These are phyloP conservation scores for Camellia granthamiana DNA, from an alignment of 148 eudicot genomes.

Conservation along the genomic window DNA sequence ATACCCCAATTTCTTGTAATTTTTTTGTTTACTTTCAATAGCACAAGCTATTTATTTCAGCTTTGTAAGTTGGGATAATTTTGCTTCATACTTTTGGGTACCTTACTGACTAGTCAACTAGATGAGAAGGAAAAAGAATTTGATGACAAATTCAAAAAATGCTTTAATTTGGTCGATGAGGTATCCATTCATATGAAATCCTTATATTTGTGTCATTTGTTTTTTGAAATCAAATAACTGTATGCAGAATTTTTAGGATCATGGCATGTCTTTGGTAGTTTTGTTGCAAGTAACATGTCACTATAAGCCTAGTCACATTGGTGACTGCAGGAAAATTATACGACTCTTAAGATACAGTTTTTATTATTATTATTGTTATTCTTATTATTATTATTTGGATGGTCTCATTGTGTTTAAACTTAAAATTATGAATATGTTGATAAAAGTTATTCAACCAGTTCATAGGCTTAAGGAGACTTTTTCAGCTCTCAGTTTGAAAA, in stretches of 20 bases:
- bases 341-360: neutral
- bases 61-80: slow-evolving; percentile 12
- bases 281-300: neutral
- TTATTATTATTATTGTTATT: neutral
- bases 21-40: neutral
- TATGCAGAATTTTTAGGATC: neutral
- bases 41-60: neutral
- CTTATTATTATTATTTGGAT: neutral
- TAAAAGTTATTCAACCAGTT: neutral
- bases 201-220: slow-evolving; percentile 2
- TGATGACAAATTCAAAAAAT: slow-evolving; percentile 57
- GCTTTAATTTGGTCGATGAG: slow-evolving; percentile 69
- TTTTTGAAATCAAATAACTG: neutral
- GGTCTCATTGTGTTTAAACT: neutral
- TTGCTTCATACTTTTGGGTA: slow-evolving; percentile 42
- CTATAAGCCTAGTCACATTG: neutral
- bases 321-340: slow-evolving; percentile 5
- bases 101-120: slow-evolving; percentile 46
- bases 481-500: no score
- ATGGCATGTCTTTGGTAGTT: slow-evolving; percentile 10
- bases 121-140: slow-evolving; percentile 63
- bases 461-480: no score
- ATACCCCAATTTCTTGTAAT: neutral
- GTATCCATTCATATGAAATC: slow-evolving; percentile 31
- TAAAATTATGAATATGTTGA: neutral